Evolutionary conservation across 805 yeast species (phyloP), one percentile per base, ranked within the genome.

Genomic region (Ogataea corticis): DNA sequence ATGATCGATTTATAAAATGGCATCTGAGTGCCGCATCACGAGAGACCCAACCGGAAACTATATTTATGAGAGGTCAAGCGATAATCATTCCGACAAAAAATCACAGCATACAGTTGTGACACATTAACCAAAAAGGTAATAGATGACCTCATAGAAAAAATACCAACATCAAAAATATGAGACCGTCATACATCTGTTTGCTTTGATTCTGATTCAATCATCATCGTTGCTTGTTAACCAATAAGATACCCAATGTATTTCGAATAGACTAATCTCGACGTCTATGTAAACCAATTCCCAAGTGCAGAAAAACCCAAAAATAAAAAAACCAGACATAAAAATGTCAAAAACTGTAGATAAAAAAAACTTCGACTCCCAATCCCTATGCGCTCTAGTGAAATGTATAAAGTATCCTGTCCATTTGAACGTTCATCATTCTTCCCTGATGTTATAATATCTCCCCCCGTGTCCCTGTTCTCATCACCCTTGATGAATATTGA

Each of bases 401-500:
- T 28, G 6, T 28, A 28, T 28, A 28, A 7, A 28, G 11, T n/a
- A 11, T 28, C 11, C 31, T 13, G 31, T 28, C 31, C 31, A 12
- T 28, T 28, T 11, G 14, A 28, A 4, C 11, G 31, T n/a, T 28
- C 13, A 28, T 13, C 31, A 28, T 12, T 28, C 14, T 11, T 28
- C 13, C 13, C 31, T 28, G 5, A 7, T n/a, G 13, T 28, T n/a
- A 13, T 28, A 13, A 11, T 28, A 13, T 28, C 6, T 7, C 14
- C 31, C 31, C 13, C 7, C 9, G 14, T 28, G 6, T n/a, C 31
- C 31, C 6, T 28, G 31, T 28, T 28, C 31, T 13, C 31, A 11
- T 28, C 31, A 13, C 14, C 31, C 36, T 18, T 16, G 29, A 34
- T n/a, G 28, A 31, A 4, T 35, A 38, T 41, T 25, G 40, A 42